Percentiles rank a stretch among this genome's conserved stretches.
Conservation (phyloP, 768 basidiomycete species). For the Boletus tylopilopsis region DNA sequence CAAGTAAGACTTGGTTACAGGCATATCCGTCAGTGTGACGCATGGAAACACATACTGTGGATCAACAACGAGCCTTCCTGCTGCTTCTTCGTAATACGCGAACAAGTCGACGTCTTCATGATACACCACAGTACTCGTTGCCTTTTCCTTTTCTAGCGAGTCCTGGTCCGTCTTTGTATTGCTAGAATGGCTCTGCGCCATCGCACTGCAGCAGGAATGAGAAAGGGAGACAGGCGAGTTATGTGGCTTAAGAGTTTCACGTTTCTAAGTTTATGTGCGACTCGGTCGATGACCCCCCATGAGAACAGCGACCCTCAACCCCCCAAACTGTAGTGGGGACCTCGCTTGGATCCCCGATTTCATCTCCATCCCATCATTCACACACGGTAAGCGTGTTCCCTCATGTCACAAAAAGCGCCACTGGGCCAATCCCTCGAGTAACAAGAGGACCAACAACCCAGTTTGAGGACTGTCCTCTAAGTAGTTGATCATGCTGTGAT, state of each 20-base stretch:
- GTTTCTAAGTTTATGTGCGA: not conserved
- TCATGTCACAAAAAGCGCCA: no score
- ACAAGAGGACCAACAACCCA: no score
- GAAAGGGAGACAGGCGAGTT: not conserved
- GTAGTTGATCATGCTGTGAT: no score
- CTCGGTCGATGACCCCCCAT: no score
- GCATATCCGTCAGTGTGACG: no score
- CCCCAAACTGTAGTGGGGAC: no score
- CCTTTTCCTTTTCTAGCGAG: not conserved
- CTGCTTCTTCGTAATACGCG: constrained; percentile 49
- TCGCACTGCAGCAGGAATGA: not conserved
- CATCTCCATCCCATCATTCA: no score
- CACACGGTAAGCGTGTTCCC: no score
- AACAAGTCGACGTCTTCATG: constrained; percentile 31
- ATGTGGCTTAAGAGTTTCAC: not conserved
- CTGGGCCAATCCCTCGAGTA: no score
- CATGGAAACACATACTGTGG: constrained; percentile 41
- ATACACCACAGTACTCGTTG: not conserved
- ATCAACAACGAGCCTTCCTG: constrained; percentile 60
- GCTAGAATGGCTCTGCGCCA: not conserved
- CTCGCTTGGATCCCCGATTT: no score
- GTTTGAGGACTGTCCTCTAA: no score
- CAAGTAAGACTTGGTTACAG: not conserved
- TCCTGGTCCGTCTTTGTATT: not conserved
- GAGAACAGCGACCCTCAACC: no score